A percentile compares a stretch with the other conserved stretches of the same genome.
phyloP scores from a whole-genome alignment of 768 basidiomycete species.

The Hemileccinum impolitum region DNA sequence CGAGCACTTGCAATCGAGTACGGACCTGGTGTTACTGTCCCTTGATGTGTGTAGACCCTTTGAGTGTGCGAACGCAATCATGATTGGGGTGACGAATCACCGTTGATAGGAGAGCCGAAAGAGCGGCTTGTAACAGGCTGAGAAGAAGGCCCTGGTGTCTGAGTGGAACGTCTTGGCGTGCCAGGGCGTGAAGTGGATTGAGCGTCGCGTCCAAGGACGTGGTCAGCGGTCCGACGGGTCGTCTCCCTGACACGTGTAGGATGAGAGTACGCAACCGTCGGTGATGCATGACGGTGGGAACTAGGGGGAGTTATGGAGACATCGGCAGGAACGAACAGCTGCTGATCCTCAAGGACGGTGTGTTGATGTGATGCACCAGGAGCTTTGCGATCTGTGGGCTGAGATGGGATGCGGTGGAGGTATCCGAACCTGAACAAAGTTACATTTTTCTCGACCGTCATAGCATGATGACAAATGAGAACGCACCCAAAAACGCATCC shows the following conservation, averaged over 20 bases:
- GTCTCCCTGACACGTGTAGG: slow-evolving; percentile 24
- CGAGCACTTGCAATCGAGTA: slow-evolving; percentile 20
- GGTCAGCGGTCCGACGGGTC: slow-evolving; percentile 13
- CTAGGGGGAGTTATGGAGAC: slow-evolving; percentile 18
- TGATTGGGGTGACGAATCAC: slow-evolving; percentile 43
- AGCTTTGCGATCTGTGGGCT: slow-evolving; percentile 55
- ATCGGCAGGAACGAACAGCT: slow-evolving; percentile 75
- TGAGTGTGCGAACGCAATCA: slow-evolving; percentile 37
- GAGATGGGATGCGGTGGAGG: slow-evolving; percentile 88
- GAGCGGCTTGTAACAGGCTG: slow-evolving; percentile 33
- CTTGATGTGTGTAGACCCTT: slow-evolving; percentile 31
- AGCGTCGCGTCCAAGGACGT: slow-evolving; percentile 12
- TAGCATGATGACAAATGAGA: not conserved
- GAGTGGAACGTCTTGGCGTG: slow-evolving; percentile 25
- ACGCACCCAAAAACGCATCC: slow-evolving; percentile 94
- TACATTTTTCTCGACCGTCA: slow-evolving; percentile 1
- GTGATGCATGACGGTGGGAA: slow-evolving; percentile 10
- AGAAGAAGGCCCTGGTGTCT: slow-evolving; percentile 28
- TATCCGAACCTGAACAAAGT: slow-evolving; percentile 67
- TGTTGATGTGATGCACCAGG: slow-evolving; percentile 53
- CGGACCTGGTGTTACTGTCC: slow-evolving; percentile 23
- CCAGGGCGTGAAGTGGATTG: slow-evolving; percentile 25
- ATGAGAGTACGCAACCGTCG: slow-evolving; percentile 27
- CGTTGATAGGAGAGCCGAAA: slow-evolving; percentile 42
- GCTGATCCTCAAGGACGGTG: slow-evolving; percentile 57